Conservation (phyloP, 495 filamentous ascomycete species). For the Penicillium egyptiacum region DNA sequence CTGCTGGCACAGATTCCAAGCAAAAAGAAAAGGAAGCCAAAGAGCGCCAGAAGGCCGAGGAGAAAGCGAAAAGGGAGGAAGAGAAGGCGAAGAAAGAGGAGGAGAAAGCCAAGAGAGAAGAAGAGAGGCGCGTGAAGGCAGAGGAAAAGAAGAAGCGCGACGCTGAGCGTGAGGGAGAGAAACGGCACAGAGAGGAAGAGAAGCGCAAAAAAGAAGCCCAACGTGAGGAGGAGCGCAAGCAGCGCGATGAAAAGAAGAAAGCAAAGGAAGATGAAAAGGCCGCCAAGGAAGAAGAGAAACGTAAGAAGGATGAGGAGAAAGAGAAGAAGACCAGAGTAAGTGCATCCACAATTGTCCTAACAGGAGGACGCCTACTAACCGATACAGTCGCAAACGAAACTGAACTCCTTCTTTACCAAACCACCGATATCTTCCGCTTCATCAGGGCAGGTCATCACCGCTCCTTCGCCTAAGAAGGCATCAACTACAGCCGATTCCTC, state of each 20-base stretch:
- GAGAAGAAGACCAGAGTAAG: conserved; percentile 67
- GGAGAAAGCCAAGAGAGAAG: conserved; percentile 48
- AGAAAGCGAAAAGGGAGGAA: conserved; percentile 46
- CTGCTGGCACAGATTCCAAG: conserved; percentile 54
- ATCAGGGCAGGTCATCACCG: conserved; percentile 9
- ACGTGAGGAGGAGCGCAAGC: conserved; percentile 33
- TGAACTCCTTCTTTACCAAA: conserved; percentile 64
- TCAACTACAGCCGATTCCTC: conserved; percentile 16
- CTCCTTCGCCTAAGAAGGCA: conserved; percentile 26
- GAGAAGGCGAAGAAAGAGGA: conserved; percentile 43
- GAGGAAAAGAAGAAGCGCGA: conserved; percentile 45
- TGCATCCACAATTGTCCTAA: conserved; percentile 12
- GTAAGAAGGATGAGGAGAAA: conserved; percentile 61
- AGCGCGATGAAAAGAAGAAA: conserved; percentile 53
- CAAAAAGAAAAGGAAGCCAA: conserved; percentile 55
- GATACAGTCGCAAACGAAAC: conserved; percentile 53
- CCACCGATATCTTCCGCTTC: conserved; percentile 35
- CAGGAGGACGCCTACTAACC: conserved; percentile 14
- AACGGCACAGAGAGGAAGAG: conserved; percentile 51
- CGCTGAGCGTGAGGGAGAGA: conserved; percentile 47
- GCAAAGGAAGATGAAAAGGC: conserved; percentile 64
- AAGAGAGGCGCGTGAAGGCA: conserved; percentile 41
- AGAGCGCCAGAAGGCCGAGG: conserved; percentile 44
- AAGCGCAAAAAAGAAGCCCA: conserved; percentile 27
- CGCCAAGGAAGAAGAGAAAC: conserved; percentile 55